A percentile compares a stretch with the other conserved stretches of the same genome.
Conservation (phyloP, 371 early-diverging fungal species). For the Syncephalastrum racemosum region DNA sequence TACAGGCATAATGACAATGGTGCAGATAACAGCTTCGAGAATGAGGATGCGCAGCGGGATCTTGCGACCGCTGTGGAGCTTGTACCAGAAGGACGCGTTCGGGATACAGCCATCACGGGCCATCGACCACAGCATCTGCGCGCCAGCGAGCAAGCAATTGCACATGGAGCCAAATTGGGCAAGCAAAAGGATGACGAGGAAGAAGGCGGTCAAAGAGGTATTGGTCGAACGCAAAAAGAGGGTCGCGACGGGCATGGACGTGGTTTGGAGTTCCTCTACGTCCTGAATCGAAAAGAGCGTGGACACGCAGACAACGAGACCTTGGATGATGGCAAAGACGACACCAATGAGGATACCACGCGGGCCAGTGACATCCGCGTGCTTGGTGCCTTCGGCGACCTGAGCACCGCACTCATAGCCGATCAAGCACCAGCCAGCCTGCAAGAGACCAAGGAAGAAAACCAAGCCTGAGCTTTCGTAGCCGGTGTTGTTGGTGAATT, state of each 20-base stretch:
- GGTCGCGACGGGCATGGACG: slow-evolving; percentile 21
- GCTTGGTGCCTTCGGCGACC: slow-evolving; percentile 45
- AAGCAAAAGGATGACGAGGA: slow-evolving; percentile 25
- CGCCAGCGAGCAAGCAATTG: slow-evolving; percentile 19
- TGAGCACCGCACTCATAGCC: slow-evolving; percentile 44
- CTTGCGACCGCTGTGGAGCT: slow-evolving; percentile 11
- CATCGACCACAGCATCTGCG: slow-evolving; percentile 27
- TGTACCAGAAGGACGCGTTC: slow-evolving; percentile 22
- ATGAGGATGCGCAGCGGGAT: slow-evolving; percentile 19
- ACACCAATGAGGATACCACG: slow-evolving; percentile 44
- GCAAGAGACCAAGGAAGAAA: slow-evolving; percentile 43
- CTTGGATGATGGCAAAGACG: slow-evolving; percentile 33
- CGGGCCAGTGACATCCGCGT: slow-evolving; percentile 41
- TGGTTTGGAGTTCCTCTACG: slow-evolving; percentile 22
- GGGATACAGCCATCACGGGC: slow-evolving; percentile 27
- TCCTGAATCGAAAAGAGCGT: slow-evolving; percentile 44
- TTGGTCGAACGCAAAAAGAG: slow-evolving; percentile 23
- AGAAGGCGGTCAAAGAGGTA: slow-evolving; percentile 15
- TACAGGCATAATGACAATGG: slow-evolving; percentile 30
- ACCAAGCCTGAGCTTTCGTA: slow-evolving; percentile 28
- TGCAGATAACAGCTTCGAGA: slow-evolving; percentile 17
- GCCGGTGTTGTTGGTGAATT: slow-evolving; percentile 38
- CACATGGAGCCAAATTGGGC: slow-evolving; percentile 21
- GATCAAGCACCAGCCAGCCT: slow-evolving; percentile 35
- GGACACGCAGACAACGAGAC: slow-evolving; percentile 31